Evolutionary conservation across 176 grass and related monocot species (phyloP), one percentile per base, ranked within the genome.

Genomic region (Poa annua): DNA sequence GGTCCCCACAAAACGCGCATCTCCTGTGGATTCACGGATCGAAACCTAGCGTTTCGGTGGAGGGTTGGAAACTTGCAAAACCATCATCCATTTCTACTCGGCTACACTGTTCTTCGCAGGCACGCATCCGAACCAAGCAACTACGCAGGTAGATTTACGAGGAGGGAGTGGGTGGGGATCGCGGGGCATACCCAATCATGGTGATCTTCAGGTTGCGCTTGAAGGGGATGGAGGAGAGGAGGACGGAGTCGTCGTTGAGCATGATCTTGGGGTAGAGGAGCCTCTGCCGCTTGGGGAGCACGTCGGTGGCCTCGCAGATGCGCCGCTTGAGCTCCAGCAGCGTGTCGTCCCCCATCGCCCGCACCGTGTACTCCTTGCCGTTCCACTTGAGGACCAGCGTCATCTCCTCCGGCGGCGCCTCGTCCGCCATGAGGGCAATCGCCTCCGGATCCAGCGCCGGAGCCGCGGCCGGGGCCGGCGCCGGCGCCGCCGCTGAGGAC

Each of bases 231-330:
- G 89, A 85, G 36, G 93, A 99, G 78, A 99, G 83, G 74, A 99
- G 82, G 36, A 83, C 48, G 32, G 96, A 89, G 76, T 99, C 93
- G 14, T 93, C 73, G 65, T 96, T 99, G 72, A 94, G 62, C 20
- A 90, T 87, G 78, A 96, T 47, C 86, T 92, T 99, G 17, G 96
- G 96, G 79, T 99, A 99, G 13, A 96, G 81, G 19, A 99, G 87
- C 78, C 90, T 92, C 87, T 99, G 96, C 36, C 96, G 83, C 72
- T 92, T 99, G 77, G 96, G 96, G 42, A 96, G 93, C 51, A 99
- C 96, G 57, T 81, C 88, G 1, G 93, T 99, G 84, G 63, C 89
- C 89, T 99, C 93, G 71, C 91, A 94, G 89, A 99, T 96, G 83
- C 96, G 91, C 5, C 91, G 91, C 83, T 99, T 99, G 63, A 99